Conservation (phyloP, 306 rosid species). For the Begonia fuchsioides region DNA sequence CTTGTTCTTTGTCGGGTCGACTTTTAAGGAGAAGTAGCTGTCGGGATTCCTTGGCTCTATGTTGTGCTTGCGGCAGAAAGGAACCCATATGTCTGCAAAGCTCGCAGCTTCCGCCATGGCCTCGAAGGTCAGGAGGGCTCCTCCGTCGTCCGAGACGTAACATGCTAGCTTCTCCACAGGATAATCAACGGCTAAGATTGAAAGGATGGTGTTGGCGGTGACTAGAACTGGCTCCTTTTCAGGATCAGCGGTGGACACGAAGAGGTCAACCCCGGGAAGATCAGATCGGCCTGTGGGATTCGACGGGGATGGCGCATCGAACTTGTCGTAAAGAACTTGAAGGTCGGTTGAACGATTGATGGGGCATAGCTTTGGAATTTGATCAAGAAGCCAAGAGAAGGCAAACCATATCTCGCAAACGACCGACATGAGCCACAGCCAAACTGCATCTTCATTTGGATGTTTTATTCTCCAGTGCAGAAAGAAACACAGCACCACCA, state of each 20-base stretch:
- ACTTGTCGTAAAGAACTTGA: slow-evolving; percentile 55
- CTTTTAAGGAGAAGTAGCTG: slow-evolving; percentile 54
- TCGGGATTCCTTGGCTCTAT: slow-evolving; percentile 93
- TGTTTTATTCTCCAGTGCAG: slow-evolving; percentile 57
- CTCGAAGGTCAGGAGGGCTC: slow-evolving; percentile 73
- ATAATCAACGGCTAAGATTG: slow-evolving; percentile 72
- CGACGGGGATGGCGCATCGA: slow-evolving; percentile 41
- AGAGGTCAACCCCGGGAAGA: slow-evolving; percentile 45
- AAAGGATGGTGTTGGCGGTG: slow-evolving; percentile 85
- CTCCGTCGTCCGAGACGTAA: slow-evolving; percentile 86
- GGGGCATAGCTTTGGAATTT: slow-evolving; percentile 73
- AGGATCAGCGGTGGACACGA: slow-evolving; percentile 83
- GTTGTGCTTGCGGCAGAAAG: slow-evolving; percentile 59
- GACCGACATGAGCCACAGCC: slow-evolving; percentile 81
- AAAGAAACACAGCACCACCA: slow-evolving; percentile 47
- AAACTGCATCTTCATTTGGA: slow-evolving; percentile 66
- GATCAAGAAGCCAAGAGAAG: slow-evolving; percentile 86
- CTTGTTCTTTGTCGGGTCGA: slow-evolving; percentile 81
- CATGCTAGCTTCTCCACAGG: slow-evolving; percentile 80
- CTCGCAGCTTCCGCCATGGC: slow-evolving; percentile 93
- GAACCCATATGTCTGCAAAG: slow-evolving; percentile 89
- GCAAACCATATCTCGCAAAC: slow-evolving; percentile 92
- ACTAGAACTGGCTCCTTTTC: slow-evolving; percentile 84
- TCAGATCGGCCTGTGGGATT: slow-evolving; percentile 39
- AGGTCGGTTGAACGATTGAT: slow-evolving; percentile 67